phyloP scores from a whole-genome alignment of 2,329 filamentous ascomycete species.

The Ophidiomyces ophidiicola region DNA sequence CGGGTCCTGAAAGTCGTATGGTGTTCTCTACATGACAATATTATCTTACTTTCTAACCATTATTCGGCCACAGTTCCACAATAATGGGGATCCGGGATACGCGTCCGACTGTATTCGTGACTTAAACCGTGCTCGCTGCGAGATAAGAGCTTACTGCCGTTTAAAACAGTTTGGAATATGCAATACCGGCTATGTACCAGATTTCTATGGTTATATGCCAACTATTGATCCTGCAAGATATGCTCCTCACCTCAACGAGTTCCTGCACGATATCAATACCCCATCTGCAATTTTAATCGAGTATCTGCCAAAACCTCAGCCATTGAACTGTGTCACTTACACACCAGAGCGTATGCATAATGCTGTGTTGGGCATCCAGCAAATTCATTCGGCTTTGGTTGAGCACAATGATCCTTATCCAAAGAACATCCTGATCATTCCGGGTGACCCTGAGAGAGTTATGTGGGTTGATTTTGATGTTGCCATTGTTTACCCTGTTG shows the following conservation, averaged over 20 bases:
- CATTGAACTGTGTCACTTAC: constrained; percentile 14
- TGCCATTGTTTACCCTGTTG: constrained; percentile 14
- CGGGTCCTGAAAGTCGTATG: constrained; percentile 12
- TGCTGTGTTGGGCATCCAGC: constrained; percentile 12
- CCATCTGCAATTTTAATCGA: constrained; percentile 14
- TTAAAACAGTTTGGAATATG: constrained; percentile 12
- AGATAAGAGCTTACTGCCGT: constrained; percentile 10
- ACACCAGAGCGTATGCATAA: constrained; percentile 13
- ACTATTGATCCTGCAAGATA: neutral
- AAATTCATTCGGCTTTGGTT: constrained; percentile 14
- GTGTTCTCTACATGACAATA: neutral
- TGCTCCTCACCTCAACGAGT: constrained; percentile 12
- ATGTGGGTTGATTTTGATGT: constrained; percentile 17
- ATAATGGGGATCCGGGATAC: constrained; percentile 10
- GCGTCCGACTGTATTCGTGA: constrained; percentile 8
- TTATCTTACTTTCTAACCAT: constrained; percentile 3
- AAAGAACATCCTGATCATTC: constrained; percentile 15
- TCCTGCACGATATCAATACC: constrained; percentile 6
- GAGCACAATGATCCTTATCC: constrained; percentile 16
- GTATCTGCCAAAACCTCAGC: constrained; percentile 13
- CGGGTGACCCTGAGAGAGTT: constrained; percentile 13
- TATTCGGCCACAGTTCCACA: constrained; percentile 8
- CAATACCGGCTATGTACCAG: constrained; percentile 7
- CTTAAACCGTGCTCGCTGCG: constrained; percentile 8
- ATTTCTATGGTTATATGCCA: constrained; percentile 2